phyloP scores from a whole-genome alignment of 1,284 basidiomycete genomes.

The Meira miltonrushii region DNA sequence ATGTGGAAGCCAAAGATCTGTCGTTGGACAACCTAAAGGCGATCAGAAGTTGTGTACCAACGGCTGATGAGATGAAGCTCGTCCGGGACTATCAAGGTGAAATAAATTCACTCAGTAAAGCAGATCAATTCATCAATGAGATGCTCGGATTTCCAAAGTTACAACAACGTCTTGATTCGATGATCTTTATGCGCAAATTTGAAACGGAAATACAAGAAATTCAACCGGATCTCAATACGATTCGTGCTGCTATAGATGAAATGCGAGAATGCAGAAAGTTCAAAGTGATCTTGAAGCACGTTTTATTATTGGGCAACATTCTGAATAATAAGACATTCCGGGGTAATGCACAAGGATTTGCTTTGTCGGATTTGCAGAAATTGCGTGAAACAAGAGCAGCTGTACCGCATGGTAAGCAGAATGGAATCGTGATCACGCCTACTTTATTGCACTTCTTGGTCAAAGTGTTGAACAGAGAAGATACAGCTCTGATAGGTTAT shows the following conservation, averaged over 20 bases:
- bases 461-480: conserved; percentile 65
- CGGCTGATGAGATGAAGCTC: conserved; percentile 36
- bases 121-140: conserved; percentile 78
- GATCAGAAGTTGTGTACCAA: conserved; percentile 35
- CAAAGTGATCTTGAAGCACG: conserved; percentile 62
- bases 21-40: conserved; percentile 34
- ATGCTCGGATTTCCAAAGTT: conserved; percentile 74
- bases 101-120: conserved; percentile 55
- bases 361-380: conserved; percentile 73
- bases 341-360: conserved; percentile 76
- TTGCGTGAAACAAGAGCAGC: conserved; percentile 77
- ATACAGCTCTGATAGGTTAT: conserved; percentile 67
- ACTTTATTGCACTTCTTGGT: conserved; percentile 82
- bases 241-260: conserved; percentile 70
- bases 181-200: conserved; percentile 74
- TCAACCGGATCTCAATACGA: conserved; percentile 70
- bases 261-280: conserved; percentile 67
- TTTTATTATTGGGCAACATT: conserved; percentile 73
- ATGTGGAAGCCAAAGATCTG: conserved; percentile 31
- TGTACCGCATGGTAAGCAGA: conserved; percentile 54
- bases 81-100: conserved; percentile 40
- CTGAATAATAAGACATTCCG: conserved; percentile 76
- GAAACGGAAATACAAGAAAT: conserved; percentile 78
- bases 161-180: conserved; percentile 67
- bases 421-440: conserved; percentile 60